A percentile compares a stretch with the other conserved stretches of the same genome.
Evolutionary conservation across 2,329 filamentous ascomycete species (phyloP).

Genomic region (Penicillium sumatraense): DNA sequence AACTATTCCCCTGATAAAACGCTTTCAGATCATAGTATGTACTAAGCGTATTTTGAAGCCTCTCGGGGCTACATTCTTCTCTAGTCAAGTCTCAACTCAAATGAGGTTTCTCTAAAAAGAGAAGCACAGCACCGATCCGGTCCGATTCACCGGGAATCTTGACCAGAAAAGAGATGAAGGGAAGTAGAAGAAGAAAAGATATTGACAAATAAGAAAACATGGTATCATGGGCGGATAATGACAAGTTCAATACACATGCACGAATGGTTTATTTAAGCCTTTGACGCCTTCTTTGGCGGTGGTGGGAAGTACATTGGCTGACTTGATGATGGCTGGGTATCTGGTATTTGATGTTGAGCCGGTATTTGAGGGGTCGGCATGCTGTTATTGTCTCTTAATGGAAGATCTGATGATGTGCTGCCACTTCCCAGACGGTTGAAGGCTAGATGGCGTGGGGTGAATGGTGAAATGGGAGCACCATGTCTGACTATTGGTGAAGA

Average conservation of each 20-base stretch:
- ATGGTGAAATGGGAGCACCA: conserved; percentile 20
- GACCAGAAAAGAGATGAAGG: conserved; percentile 3
- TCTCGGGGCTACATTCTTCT: conserved; percentile 6
- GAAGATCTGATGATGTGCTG: conserved; percentile 44
- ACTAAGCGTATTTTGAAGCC: conserved; percentile 19
- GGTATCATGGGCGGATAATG: conserved; percentile 15
- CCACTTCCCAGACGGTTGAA: conserved; percentile 46
- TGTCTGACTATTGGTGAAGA: conserved; percentile 8
- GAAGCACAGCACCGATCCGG: neutral
- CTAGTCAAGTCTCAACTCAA: neutral
- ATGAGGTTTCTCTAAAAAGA: neutral
- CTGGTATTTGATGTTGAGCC: conserved; percentile 26
- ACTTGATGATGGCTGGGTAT: conserved; percentile 14
- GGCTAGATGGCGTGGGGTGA: conserved; percentile 47
- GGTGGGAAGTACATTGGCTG: conserved; percentile 48
- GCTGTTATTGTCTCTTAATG: conserved; percentile 41
- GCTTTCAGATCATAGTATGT: conserved; percentile 14
- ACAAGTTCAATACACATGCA: neutral
- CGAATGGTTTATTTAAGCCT: conserved; percentile 23
- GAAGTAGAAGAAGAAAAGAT: too few relatives aligned
- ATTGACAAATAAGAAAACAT: conserved; percentile 12
- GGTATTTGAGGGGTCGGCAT: conserved; percentile 27
- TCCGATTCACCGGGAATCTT: neutral
- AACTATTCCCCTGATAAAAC: conserved; percentile 7
- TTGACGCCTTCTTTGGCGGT: conserved; percentile 45